Evolutionary conservation across 257 asterid genomes (phyloP), one percentile per base, ranked within the genome.

Genomic region (Paraleonurus japonicus): DNA sequence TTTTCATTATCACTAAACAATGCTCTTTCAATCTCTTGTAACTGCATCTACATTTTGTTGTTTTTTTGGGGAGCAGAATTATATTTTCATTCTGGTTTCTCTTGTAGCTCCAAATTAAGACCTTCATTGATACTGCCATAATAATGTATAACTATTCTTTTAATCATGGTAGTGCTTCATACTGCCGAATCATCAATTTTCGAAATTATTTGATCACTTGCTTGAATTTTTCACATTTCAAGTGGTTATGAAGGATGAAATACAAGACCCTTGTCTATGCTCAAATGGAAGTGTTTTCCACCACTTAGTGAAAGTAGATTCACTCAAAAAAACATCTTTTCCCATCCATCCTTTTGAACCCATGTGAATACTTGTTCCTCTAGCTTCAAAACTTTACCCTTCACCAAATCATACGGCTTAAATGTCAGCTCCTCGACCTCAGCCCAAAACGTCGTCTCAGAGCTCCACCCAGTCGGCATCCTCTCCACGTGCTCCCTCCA

Each of bases 381-480:
- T 28, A 90, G 58, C 65, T 69, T 75, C 81, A 84, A 12, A 65
- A 85, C 43, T 45, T 60, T 76, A 67, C 78, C 82, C 86, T 83
- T 79, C 65, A 77, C 87, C 11, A 67, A 73, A 16, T 8, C 82
- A 67, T 78, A 81, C 0, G 79, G 83, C 76, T 74, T 76, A 32
- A 50, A 55, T 59, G 85, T 90, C 73, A 90, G 72, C 76, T 92
- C 98, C 87, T 90, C 98, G n/a, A 92, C 89, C 63, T 88, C 94
- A 0, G 97, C 95, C 97, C 97, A 92, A 63, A 92, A 88, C 17
- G 95, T 90, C 1, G 88, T 75, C 81, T 92, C 97, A 0, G 84
- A 73, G 65, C 87, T 84, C 3, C 69, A 67, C 51, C 86, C 87
- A 0, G 35, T 61, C 0, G 19, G 55, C 81, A 75, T 80, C 72